Evolutionary conservation across 2,329 filamentous ascomycete genomes (phyloP).

Genomic region (Purpureocillium takamizusanense): DNA sequence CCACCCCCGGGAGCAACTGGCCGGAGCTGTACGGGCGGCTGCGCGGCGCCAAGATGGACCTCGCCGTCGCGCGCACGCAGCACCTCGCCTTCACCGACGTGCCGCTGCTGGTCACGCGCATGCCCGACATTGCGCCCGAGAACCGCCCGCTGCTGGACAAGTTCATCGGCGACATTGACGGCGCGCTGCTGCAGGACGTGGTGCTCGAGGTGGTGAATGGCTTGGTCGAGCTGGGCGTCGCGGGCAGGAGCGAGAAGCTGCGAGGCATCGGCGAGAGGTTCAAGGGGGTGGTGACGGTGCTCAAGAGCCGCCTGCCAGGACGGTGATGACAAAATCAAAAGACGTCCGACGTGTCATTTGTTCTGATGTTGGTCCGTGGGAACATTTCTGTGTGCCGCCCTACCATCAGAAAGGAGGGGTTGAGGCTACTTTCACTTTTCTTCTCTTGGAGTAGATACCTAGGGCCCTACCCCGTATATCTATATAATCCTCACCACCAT

Average conservation of each 20-base stretch:
- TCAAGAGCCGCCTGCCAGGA: neutral
- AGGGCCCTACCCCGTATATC: too few relatives aligned
- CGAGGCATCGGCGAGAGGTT: neutral
- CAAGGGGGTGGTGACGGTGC: neutral
- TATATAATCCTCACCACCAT: too few relatives aligned
- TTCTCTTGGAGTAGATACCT: too few relatives aligned
- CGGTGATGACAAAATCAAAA: neutral
- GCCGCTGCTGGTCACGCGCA: conserved; percentile 2
- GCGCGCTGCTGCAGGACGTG: neutral
- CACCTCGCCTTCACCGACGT: conserved; percentile 14
- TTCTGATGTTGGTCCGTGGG: too few relatives aligned
- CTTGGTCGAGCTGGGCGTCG: neutral
- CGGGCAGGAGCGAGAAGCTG: neutral
- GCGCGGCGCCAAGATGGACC: conserved; percentile 6
- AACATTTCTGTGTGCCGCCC: too few relatives aligned
- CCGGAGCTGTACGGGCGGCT: conserved; percentile 5
- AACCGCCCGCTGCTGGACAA: neutral
- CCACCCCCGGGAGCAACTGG: conserved; percentile 10
- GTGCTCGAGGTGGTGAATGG: neutral
- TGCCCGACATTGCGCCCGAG: neutral
- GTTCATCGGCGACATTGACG: neutral
- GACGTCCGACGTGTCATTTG: too few relatives aligned
- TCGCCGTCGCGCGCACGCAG: conserved; percentile 8
- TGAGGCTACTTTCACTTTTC: too few relatives aligned
- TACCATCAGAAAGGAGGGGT: too few relatives aligned